These are phyloP conservation scores for Didymella sp. DNA, from an alignment of 2,329 filamentous ascomycete genomes.

Conservation along the genomic window DNA sequence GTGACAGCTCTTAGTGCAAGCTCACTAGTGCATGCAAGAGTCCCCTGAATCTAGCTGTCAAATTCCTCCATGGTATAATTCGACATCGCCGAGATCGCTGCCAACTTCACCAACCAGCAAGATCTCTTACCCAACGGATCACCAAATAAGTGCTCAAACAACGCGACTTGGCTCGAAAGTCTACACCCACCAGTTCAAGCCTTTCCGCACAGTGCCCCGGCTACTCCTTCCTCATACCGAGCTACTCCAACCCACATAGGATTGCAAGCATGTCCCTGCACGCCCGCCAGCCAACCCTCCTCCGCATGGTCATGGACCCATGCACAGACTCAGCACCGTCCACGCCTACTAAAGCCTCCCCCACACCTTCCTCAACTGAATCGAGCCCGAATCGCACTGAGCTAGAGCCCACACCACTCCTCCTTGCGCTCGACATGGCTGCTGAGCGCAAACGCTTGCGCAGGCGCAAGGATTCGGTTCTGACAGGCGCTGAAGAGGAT, in stretches of 20 bases:
- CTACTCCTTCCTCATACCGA: too few species aligned
- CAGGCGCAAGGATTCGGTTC: not conserved
- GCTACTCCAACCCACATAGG: not conserved
- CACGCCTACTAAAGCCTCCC: not conserved
- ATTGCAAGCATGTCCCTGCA: slow-evolving; percentile 9
- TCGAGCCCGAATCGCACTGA: slow-evolving; percentile 5
- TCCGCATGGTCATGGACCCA: slow-evolving; percentile 15
- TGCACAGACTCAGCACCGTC: not conserved
- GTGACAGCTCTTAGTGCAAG: not conserved
- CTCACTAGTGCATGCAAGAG: not conserved
- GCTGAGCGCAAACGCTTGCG: slow-evolving; percentile 12
- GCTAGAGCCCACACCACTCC: slow-evolving; percentile 12
- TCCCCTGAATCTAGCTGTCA: not conserved
- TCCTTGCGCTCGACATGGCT: slow-evolving; percentile 16
- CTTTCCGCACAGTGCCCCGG: not conserved
- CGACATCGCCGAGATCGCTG: not conserved
- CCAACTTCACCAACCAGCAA: not conserved
- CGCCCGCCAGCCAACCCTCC: slow-evolving; percentile 16
- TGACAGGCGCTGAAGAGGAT: slow-evolving; percentile 2
- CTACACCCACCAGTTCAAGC: not conserved
- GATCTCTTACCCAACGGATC: not conserved
- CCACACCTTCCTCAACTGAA: not conserved
- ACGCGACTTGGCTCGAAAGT: too few species aligned
- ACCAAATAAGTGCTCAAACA: not conserved
- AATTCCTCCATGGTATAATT: not conserved